Evolutionary conservation across 2,329 filamentous ascomycete genomes (phyloP).

Genomic region (Nemania abortiva): DNA sequence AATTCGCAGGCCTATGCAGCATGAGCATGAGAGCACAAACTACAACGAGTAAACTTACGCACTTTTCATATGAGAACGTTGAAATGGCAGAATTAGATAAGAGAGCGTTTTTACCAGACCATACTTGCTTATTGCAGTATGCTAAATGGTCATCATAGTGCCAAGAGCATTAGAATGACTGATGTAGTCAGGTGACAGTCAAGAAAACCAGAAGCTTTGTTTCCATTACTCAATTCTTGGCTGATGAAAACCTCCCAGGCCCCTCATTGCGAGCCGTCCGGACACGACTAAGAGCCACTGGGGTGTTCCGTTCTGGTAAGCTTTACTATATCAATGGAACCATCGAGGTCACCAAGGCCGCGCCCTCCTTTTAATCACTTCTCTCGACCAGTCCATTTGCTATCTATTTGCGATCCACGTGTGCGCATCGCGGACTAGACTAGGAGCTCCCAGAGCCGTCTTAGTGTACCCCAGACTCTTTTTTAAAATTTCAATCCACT

Average conservation of each 20-base stretch:
- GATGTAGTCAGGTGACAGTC: constrained; percentile 54
- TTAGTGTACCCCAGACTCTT: constrained; percentile 34
- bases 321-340: constrained; percentile 41
- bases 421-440: constrained; percentile 15
- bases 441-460: not conserved
- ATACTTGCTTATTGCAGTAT: not conserved
- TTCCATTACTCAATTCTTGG: constrained; percentile 63
- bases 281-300: constrained; percentile 30
- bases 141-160: constrained; percentile 10
- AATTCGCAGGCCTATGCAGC: not conserved
- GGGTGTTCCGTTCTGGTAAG: constrained; percentile 35
- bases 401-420: constrained; percentile 34
- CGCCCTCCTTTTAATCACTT: constrained; percentile 14
- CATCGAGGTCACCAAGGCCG: not conserved
- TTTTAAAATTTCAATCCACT: not conserved
- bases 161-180: constrained; percentile 36
- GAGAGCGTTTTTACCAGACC: not conserved
- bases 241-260: constrained; percentile 46
- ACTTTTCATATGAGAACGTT: not conserved
- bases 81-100: not conserved
- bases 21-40: not conserved
- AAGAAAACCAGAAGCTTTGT: constrained; percentile 56
- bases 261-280: constrained; percentile 33
- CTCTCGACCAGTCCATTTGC: constrained; percentile 11
- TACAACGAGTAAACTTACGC: no score